Conservation (phyloP, 306 rosid species). For the Cicer bijugum region DNA sequence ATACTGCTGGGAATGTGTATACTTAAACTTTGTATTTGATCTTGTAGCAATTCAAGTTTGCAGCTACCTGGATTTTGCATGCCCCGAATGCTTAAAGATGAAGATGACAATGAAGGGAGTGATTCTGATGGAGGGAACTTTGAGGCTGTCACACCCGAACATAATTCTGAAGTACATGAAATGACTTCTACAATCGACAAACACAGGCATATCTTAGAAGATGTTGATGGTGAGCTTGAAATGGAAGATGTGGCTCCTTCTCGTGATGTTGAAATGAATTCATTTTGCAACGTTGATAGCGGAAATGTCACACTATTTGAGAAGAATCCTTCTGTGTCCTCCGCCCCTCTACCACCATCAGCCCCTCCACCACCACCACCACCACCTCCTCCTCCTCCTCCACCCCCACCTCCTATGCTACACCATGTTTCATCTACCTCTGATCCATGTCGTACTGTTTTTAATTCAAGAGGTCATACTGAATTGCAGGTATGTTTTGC, state of each 20-base stretch:
- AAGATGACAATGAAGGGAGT: constrained; percentile 83
- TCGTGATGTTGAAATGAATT: constrained; percentile 64
- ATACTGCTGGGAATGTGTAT: constrained; percentile 17
- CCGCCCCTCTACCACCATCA: constrained; percentile 64
- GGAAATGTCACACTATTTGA: constrained; percentile 53
- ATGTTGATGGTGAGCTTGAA: constrained; percentile 97
- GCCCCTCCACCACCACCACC: constrained; percentile 79
- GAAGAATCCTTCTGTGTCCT: constrained; percentile 48
- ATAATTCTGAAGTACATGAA: constrained; percentile 61
- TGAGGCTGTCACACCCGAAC: constrained; percentile 97
- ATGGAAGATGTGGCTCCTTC: constrained; percentile 98
- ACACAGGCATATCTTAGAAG: constrained; percentile 92
- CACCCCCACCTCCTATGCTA: constrained; percentile 50
- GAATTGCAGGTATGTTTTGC: constrained; percentile 61
- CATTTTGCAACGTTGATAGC: constrained; percentile 49
- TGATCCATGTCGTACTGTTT: constrained; percentile 52
- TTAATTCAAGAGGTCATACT: constrained; percentile 60
- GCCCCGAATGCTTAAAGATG: constrained; percentile 86
- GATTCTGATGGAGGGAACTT: constrained; percentile 93
- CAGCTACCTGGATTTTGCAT: constrained; percentile 94
- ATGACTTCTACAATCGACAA: constrained; percentile 54
- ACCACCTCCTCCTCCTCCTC: constrained; percentile 33
- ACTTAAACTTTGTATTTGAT: constrained; percentile 42
- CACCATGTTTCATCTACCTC: constrained; percentile 49
- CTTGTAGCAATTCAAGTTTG: constrained; percentile 87